Base-by-base conservation (phyloP, 2,329 filamentous ascomycete genomes). In the Dendrostoma leiphaemia region DNA sequence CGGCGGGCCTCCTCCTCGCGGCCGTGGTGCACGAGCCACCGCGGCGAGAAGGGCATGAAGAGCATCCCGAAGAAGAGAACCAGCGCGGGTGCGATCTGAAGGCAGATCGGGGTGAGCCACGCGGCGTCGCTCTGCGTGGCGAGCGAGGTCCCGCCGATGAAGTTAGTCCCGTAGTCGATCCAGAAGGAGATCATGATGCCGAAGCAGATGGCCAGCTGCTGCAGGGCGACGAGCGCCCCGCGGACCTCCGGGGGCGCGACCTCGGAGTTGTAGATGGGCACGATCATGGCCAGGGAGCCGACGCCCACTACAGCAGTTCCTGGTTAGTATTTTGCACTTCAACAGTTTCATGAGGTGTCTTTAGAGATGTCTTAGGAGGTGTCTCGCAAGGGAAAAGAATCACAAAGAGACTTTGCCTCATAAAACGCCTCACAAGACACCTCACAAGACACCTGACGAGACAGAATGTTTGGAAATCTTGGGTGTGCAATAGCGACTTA, bases 11-110 rank as follows among this genome's bases (percentile, higher is more conserved):
- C 88, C 0, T 77, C 77, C 63, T 91, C 87, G 32, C 87, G 84
- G 53, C 74, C 75, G 62, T 89, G 85, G 66, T 90, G 84, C 8
- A 89, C 72, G 1, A 93, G 78, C 88, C 88, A 91, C 61, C 89
- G 79, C 0, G 89, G 89, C 0, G 83, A 88, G 70, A 88, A 91
- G 0, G 89, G 89, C 87, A 92, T 90, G 71, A 89, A 90, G 10
- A 88, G 64, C 80, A 91, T 91, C 34, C 89, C 88, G 10, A 79
- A 62, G 26, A 86, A 82, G 1, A 93, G 79, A 4, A 90, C 61
- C 2, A 85, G 61, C 1, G 86, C 88, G 0, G 88, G 88, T 0
- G 78, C 75, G 3, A 91, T 75, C 63, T 93, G 89, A 0, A 92
- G 74, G 60, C 82, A 85, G 48, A 90, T 82, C 0, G 89, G 89